phyloP scores from a whole-genome alignment of 225 moss, liverwort and hornwort genomes.

The Straminergon stramineum region DNA sequence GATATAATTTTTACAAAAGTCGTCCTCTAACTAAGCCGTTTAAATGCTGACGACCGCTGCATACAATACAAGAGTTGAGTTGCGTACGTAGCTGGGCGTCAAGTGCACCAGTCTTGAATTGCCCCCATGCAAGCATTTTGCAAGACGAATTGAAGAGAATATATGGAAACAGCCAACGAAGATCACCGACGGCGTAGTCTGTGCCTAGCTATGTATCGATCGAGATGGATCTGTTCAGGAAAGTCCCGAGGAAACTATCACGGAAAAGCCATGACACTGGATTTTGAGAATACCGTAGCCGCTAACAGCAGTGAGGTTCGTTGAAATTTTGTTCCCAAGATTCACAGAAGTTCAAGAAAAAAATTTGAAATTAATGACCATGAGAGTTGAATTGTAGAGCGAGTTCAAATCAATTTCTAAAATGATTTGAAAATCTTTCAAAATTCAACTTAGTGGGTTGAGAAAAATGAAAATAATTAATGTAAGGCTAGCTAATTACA shows the following conservation, averaged over 20 bases:
- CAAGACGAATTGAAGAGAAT: not conserved
- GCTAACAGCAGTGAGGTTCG: not conserved
- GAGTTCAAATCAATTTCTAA: not conserved
- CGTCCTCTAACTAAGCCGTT: too few relatives aligned
- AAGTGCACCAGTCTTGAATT: not conserved
- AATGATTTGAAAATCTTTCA: not conserved
- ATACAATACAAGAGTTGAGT: too few relatives aligned
- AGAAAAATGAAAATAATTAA: not conserved
- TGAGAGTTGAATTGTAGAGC: not conserved
- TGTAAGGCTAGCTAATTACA: not conserved
- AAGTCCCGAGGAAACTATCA: not conserved
- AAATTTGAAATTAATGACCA: not conserved
- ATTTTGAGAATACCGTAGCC: not conserved
- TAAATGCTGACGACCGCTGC: too few relatives aligned
- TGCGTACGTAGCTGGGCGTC: too few relatives aligned
- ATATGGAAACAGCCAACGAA: not conserved
- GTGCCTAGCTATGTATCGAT: not conserved
- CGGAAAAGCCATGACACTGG: too few relatives aligned
- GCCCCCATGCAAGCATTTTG: not conserved
- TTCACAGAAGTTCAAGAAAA: not conserved
- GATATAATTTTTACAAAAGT: too few relatives aligned
- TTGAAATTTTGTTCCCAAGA: not conserved
- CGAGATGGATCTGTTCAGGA: not conserved
- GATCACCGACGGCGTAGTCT: not conserved
- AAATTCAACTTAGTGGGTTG: not conserved